phyloP scores from a whole-genome alignment of 768 basidiomycete genomes.

The Suillus plorans region DNA sequence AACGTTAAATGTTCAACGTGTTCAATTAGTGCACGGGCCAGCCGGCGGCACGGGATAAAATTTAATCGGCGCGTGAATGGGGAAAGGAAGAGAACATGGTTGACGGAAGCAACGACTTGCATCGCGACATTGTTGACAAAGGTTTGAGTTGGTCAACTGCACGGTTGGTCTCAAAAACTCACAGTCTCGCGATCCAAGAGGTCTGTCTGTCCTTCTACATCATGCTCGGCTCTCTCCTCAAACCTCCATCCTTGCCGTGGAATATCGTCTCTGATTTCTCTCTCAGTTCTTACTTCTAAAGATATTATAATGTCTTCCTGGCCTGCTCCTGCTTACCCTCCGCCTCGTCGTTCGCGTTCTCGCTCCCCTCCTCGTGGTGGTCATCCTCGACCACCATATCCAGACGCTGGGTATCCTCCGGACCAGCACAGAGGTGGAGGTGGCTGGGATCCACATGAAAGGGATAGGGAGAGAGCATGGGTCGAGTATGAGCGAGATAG shows the following conservation, averaged over 20 bases:
- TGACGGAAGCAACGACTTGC: slow-evolving; percentile 30
- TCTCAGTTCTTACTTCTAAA: slow-evolving; percentile 40
- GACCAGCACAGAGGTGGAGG: slow-evolving; percentile 61
- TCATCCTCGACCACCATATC: slow-evolving; percentile 54
- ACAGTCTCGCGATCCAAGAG: slow-evolving; percentile 65
- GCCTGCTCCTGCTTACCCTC: slow-evolving; percentile 69
- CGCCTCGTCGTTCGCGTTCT: slow-evolving; percentile 77
- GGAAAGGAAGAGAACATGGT: slow-evolving; percentile 17
- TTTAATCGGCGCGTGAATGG: slow-evolving; percentile 24
- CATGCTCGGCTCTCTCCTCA: slow-evolving; percentile 79
- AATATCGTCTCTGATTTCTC: slow-evolving; percentile 46
- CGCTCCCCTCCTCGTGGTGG: slow-evolving; percentile 64
- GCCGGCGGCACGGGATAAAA: slow-evolving; percentile 11
- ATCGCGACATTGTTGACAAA: slow-evolving; percentile 58
- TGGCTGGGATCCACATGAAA: slow-evolving; percentile 72
- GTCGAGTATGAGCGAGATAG: slow-evolving; percentile 69
- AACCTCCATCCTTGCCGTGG: slow-evolving; percentile 54
- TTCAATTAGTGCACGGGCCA: slow-evolving; percentile 14
- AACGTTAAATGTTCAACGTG: slow-evolving; percentile 4
- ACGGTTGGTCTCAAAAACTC: slow-evolving; percentile 32
- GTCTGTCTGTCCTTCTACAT: slow-evolving; percentile 89
- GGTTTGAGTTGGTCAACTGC: slow-evolving; percentile 35
- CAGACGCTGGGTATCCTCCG: slow-evolving; percentile 53
- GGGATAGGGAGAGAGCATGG: slow-evolving; percentile 58
- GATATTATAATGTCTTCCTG: slow-evolving; percentile 69